Conservation (phyloP, 2,329 filamentous ascomycete species). For the Cladosporium sphaerospermum region DNA sequence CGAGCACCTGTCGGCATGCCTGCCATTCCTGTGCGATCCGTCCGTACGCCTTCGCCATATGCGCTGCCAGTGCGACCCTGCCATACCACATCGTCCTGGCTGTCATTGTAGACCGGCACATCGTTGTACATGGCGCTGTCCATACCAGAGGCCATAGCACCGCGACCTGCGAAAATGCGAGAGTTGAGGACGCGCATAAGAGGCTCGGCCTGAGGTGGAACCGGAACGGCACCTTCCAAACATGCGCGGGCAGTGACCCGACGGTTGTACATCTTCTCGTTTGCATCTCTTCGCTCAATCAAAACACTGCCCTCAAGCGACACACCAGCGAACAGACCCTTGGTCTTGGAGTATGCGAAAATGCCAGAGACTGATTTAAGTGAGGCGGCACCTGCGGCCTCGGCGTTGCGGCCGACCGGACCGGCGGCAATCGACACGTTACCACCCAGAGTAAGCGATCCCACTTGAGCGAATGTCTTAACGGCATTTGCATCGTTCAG, state of each 20-base stretch:
- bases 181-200: constrained; percentile 82
- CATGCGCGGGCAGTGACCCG: constrained; percentile 76
- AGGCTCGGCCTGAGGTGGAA: constrained; percentile 75
- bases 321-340: constrained; percentile 92
- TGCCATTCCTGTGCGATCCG: constrained; percentile 39
- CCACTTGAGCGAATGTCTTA: constrained; percentile 86
- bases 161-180: constrained; percentile 68
- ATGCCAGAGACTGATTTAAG: constrained; percentile 83
- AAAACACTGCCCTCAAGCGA: constrained; percentile 89
- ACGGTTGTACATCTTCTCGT: constrained; percentile 88
- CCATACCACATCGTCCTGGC: constrained; percentile 78
- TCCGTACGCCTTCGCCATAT: constrained; percentile 59
- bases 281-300: constrained; percentile 91
- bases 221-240: constrained; percentile 67
- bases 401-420: constrained; percentile 87
- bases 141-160: constrained; percentile 39
- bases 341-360: constrained; percentile 97
- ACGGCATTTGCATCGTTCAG: constrained; percentile 87
- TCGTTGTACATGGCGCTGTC: constrained; percentile 85
- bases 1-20: constrained; percentile 14
- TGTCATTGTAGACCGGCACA: constrained; percentile 77
- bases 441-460: constrained; percentile 85
- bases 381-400: constrained; percentile 89
- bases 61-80: constrained; percentile 66
- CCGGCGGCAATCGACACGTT: constrained; percentile 95